Evolutionary conservation across 2,329 filamentous ascomycete species (phyloP), one percentile per base, ranked within the genome.

Genomic region (Colletotrichum paranaense): DNA sequence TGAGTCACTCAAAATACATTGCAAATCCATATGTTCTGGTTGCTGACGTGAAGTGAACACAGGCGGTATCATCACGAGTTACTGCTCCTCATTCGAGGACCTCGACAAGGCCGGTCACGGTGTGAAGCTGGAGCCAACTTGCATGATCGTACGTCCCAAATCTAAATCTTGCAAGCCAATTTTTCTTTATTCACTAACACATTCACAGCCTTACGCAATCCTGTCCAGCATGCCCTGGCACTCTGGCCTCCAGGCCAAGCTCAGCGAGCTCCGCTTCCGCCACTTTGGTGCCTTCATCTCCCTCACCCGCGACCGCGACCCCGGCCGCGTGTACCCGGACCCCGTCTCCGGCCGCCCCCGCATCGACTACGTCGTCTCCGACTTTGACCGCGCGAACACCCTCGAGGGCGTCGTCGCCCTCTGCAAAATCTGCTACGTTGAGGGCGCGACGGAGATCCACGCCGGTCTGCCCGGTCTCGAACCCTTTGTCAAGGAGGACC

Each of bases 41-140:
- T 12, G 55, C 72, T 76, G 35, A 77, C 68, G 3, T 52, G 19
- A 19, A 11, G 1, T 83, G 81, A n/a, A 49, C 42, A 1, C 86
- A 88, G 93, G 95, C 19, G 89, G 91, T 2, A 95, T 95, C 77
- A 89, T 98, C 72, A 98, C 95, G 0, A 89, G 91, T 4, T 92
- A 95, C 22, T 92, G 94, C 75, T 90, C 88, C 56, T 91, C 93
- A 67, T 94, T 95, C 77, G 93, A 97, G 76, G 93, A 98, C 77
- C 86, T 95, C 0, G 95, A 98, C 80, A 90, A 90, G 6, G 87
- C 91, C 55, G 94, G 95, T 70, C 94, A 98, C 78, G 96, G 96
- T 52, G 88, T 88, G 62, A 97, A 97, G 81, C 86, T 98, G 32
- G 95, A 98, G 85, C 87, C 91, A 11, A 90, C 90, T 1, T 89